phyloP scores from a whole-genome alignment of 2,329 filamentous ascomycete genomes.

The Hypoxylon sp. region DNA sequence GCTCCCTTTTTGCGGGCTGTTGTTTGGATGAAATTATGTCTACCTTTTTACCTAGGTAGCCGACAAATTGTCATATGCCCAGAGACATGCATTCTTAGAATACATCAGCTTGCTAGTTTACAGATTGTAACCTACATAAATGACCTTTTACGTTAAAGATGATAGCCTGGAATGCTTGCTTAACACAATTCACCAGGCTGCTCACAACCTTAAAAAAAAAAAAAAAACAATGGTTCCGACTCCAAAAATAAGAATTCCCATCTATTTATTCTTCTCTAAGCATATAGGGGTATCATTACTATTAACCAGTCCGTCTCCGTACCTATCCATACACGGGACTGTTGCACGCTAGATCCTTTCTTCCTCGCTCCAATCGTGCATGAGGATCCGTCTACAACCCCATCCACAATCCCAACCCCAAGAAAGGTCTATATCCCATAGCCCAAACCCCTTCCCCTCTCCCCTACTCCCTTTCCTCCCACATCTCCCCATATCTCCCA shows the following conservation, averaged over 20 bases:
- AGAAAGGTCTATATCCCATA: not conserved
- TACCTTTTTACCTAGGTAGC: not conserved
- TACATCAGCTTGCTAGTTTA: not conserved
- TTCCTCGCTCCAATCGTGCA: not conserved
- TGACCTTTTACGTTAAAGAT: not conserved
- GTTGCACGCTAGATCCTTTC: not conserved
- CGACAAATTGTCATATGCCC: not conserved
- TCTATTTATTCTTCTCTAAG: slow-evolving; percentile 25
- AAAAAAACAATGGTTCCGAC: not conserved
- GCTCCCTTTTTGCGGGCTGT: not conserved
- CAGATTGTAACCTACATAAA: not conserved
- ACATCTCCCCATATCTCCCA: too few relatives aligned
- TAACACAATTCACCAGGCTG: not conserved
- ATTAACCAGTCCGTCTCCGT: slow-evolving; percentile 3
- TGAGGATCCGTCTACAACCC: too few relatives aligned
- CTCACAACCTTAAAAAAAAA: not conserved
- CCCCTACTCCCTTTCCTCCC: too few relatives aligned
- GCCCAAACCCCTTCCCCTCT: not conserved
- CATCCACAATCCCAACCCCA: too few relatives aligned
- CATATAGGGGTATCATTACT: slow-evolving; percentile 38
- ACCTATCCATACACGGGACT: not conserved
- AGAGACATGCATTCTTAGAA: not conserved
- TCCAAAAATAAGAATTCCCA: slow-evolving; percentile 3
- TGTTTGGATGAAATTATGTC: not conserved
- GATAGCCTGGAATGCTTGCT: not conserved